Evolutionary conservation across 257 asterid species (phyloP).

Genomic region (Rhazya stricta): DNA sequence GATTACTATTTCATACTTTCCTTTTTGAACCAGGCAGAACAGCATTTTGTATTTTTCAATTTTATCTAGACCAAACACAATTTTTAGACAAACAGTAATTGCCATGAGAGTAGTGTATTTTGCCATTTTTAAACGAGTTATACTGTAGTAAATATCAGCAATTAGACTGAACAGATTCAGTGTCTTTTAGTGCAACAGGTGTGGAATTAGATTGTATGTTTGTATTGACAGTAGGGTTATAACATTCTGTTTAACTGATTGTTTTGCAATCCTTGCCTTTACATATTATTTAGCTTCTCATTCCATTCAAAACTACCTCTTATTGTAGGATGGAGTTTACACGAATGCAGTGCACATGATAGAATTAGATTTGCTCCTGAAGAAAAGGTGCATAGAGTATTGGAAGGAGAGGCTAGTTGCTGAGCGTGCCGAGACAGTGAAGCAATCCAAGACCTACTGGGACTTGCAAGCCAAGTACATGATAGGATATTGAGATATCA

Average conservation of each 20-base stretch:
- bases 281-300: not conserved
- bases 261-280: not conserved
- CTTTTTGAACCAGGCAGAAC: not conserved
- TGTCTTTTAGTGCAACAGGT: not conserved
- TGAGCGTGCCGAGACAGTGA: constrained; percentile 62
- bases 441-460: constrained; percentile 69
- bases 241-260: not conserved
- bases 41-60: not conserved
- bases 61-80: not conserved
- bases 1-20: not conserved
- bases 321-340: constrained; percentile 57
- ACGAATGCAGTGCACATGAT: constrained; percentile 56
- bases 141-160: not conserved
- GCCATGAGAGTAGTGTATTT: not conserved
- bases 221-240: not conserved
- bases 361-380: constrained; percentile 61
- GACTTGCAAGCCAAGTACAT: constrained; percentile 57
- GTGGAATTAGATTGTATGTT: not conserved
- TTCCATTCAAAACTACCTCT: not conserved
- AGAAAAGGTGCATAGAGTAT: constrained; percentile 67
- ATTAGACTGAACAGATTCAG: not conserved
- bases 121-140: not conserved
- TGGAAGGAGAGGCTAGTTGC: constrained; percentile 63
- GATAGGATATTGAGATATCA: constrained; percentile 49
- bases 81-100: not conserved